Percentiles rank a stretch among this genome's conserved stretches.
Conservation (phyloP, 257 asterid species). For the Solanum gandarillasii region DNA sequence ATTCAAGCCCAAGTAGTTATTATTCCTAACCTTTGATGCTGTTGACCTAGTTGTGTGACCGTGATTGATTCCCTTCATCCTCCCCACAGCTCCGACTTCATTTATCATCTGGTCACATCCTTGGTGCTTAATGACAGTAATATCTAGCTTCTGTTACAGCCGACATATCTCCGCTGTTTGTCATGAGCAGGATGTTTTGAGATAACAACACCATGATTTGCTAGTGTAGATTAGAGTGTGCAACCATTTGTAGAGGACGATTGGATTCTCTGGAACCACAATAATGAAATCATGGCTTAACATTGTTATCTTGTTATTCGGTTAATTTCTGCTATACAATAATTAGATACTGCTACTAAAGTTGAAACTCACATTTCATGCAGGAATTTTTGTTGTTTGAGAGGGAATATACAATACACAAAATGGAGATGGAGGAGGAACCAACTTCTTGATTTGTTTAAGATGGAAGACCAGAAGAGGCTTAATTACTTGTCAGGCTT, state of each 20-base stretch:
- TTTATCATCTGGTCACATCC: not conserved
- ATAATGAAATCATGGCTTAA: not conserved
- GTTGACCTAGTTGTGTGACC: not conserved
- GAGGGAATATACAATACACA: slow-evolving; percentile 61
- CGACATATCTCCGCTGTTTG: not conserved
- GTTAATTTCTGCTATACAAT: not conserved
- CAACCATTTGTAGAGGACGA: not conserved
- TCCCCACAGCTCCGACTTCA: not conserved
- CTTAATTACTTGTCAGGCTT: not conserved
- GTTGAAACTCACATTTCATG: slow-evolving; percentile 5
- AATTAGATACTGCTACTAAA: not conserved
- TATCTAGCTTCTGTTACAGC: not conserved
- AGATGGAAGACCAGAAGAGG: not conserved
- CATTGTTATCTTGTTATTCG: not conserved
- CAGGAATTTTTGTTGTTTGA: slow-evolving; percentile 82
- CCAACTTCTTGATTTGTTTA: slow-evolving; percentile 19
- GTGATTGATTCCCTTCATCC: not conserved
- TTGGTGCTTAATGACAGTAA: not conserved
- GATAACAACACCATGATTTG: not conserved
- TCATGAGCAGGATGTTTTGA: not conserved
- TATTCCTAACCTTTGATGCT: not conserved
- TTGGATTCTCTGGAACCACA: not conserved
- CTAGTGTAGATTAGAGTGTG: not conserved
- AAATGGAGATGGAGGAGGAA: slow-evolving; percentile 45
- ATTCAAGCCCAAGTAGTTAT: not conserved